Evolutionary conservation across 2,329 filamentous ascomycete species (phyloP).

Genomic region (Pseudopithomyces maydicus): DNA sequence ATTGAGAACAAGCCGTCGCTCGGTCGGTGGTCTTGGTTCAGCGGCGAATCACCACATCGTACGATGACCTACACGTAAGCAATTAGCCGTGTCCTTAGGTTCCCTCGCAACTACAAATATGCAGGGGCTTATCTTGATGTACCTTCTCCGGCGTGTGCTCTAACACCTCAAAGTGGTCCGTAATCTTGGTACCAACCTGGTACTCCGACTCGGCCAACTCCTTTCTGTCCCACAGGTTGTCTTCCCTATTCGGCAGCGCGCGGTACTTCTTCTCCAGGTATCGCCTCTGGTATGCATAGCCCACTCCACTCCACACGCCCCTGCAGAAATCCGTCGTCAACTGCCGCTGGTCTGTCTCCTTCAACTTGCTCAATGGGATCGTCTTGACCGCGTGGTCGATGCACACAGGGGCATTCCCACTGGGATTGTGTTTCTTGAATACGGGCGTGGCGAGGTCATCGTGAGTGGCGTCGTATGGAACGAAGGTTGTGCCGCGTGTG

Average conservation of each 20-base stretch:
- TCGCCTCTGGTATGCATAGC: conserved; percentile 42
- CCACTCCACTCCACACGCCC: conserved; percentile 44
- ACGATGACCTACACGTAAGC: conserved; percentile 38
- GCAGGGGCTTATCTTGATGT: conserved; percentile 4
- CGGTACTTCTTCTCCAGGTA: conserved; percentile 44
- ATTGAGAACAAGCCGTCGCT: conserved; percentile 47
- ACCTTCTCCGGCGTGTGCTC: conserved; percentile 43
- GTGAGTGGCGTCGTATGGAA: conserved; percentile 37
- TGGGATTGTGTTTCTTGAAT: conserved; percentile 38
- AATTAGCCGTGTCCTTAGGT: conserved; percentile 12
- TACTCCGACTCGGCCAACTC: conserved; percentile 41
- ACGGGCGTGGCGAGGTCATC: conserved; percentile 32
- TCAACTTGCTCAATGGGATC: conserved; percentile 41
- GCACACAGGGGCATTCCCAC: conserved; percentile 36
- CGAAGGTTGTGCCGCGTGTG: conserved; percentile 43
- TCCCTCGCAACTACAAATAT: not conserved
- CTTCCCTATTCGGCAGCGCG: conserved; percentile 34
- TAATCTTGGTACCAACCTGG: conserved; percentile 42
- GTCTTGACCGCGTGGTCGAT: conserved; percentile 45
- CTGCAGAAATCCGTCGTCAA: conserved; percentile 45
- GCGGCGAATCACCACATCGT: conserved; percentile 45
- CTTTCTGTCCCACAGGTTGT: conserved; percentile 42
- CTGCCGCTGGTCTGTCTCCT: conserved; percentile 32
- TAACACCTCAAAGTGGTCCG: conserved; percentile 50
- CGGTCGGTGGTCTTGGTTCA: conserved; percentile 32